These are phyloP conservation scores for Rickenella mellea DNA, from an alignment of 768 basidiomycete species.

Conservation along the genomic window DNA sequence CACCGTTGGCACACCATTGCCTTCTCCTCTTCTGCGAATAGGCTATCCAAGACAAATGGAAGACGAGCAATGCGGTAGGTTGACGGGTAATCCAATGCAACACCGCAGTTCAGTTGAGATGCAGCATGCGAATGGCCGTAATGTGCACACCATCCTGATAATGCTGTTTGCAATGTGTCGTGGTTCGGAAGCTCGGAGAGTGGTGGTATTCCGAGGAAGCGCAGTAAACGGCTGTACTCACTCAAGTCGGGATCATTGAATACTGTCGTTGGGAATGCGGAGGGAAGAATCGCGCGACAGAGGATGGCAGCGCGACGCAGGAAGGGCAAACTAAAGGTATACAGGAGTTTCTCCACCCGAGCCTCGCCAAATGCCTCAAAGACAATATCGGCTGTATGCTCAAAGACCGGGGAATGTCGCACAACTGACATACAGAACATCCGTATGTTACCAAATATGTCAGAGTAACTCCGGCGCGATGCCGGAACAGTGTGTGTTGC, in stretches of 20 bases:
- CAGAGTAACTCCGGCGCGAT: conserved; percentile 44
- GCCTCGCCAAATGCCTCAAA: conserved; percentile 78
- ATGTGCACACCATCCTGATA: conserved; percentile 85
- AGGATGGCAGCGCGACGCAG: conserved; percentile 82
- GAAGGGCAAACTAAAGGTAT: conserved; percentile 86
- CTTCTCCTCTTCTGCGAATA: conserved; percentile 71
- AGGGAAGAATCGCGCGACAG: conserved; percentile 63
- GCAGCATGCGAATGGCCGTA: conserved; percentile 76
- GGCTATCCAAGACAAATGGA: conserved; percentile 71
- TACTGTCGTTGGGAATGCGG: conserved; percentile 46
- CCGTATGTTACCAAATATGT: conserved; percentile 75
- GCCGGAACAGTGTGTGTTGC: conserved; percentile 32
- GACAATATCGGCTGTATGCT: conserved; percentile 72
- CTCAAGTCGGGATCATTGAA: conserved; percentile 31
- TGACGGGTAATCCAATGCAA: conserved; percentile 72
- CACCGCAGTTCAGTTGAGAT: conserved; percentile 71
- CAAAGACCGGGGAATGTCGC: conserved; percentile 79
- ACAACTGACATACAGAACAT: conserved; percentile 90
- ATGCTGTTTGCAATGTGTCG: conserved; percentile 81
- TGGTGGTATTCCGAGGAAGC: conserved; percentile 68
- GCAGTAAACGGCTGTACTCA: conserved; percentile 76
- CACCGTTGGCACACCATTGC: conserved; percentile 70
- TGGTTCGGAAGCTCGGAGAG: conserved; percentile 73
- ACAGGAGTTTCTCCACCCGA: conserved; percentile 77
- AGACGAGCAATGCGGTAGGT: conserved; percentile 78